Base-by-base conservation (phyloP, 2,329 filamentous ascomycete genomes). In the Berkeleyomyces rouxiae region DNA sequence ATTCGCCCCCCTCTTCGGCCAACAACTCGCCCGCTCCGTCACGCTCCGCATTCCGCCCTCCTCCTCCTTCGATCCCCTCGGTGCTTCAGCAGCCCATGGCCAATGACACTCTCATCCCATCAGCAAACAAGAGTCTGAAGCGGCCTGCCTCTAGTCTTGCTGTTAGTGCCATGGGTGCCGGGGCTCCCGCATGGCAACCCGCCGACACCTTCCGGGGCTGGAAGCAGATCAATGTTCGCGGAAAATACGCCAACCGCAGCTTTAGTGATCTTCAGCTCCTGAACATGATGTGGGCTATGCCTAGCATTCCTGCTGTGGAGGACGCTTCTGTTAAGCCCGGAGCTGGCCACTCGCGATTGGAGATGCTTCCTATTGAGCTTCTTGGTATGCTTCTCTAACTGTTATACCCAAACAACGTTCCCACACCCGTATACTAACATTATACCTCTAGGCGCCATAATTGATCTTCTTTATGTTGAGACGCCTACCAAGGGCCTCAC, bases 381-480 rank as follows among this genome's bases (percentile, higher is more conserved):
- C 79, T 88, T 63, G 81, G 86, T 89, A 78, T 74, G 84, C 76
- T 47, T 33, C 7, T 33, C 23, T 23, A 1, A 23, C 23, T 23
- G 23, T 23, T 23, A 23, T 23, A 23, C 23, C 23, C 23, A 23
- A 23, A 5, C 13, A 4, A 58, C 59, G 40, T n/a, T 37, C 58
- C 7, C 10, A 46, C 33, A 49, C 57, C 58, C 53, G 37, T 63
- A 13, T 46, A n/a, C 66, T 65, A 63, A 64, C 47, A 46, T 39
- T 60, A 2, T 33, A 7, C n/a, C 16, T n/a, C 23, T 67, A 88
- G 87, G 83, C 68, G 75, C 82, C 70, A 89, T 92, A 66, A 87
- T 92, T 69, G 85, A 86, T 66, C 78, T 87, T 59, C 78, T 92
- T 61, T 84, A 86, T 39, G 75, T 88, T 63, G 88, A 92, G 71